phyloP scores from a whole-genome alignment of 2,329 filamentous ascomycete genomes.

The Pyrenochaeta sp. region DNA sequence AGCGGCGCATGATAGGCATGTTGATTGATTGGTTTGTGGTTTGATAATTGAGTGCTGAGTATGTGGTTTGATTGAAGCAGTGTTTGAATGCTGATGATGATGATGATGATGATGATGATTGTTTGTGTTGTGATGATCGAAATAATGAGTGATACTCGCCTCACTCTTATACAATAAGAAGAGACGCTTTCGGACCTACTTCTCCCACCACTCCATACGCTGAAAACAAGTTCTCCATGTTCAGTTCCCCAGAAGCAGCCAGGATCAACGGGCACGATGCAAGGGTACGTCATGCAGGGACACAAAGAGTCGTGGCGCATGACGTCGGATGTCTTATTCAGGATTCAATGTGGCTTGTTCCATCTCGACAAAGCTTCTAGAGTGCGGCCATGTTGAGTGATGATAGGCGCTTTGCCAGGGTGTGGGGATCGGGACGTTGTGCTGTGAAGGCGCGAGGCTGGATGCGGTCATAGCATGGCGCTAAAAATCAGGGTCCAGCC shows the following conservation, averaged over 20 bases:
- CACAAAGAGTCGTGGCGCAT: slow-evolving; percentile 24
- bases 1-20: slow-evolving; percentile 41
- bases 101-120: neutral
- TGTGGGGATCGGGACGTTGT: slow-evolving; percentile 7
- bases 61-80: slow-evolving; percentile 9
- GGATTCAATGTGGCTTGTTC: slow-evolving; percentile 19
- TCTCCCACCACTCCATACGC: slow-evolving; percentile 5
- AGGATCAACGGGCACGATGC: slow-evolving; percentile 15
- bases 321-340: slow-evolving; percentile 16
- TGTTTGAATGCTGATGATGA: neutral
- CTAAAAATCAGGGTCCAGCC: slow-evolving; percentile 11
- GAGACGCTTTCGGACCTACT: slow-evolving; percentile 2
- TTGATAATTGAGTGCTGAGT: slow-evolving; percentile 7
- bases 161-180: slow-evolving; percentile 15
- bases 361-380: slow-evolving; percentile 10
- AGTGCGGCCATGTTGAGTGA: neutral
- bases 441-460: slow-evolving; percentile 1
- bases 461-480: slow-evolving; percentile 17
- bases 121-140: slow-evolving; percentile 1
- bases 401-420: slow-evolving; percentile 20
- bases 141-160: neutral
- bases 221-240: slow-evolving; percentile 33
- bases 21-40: slow-evolving; percentile 10
- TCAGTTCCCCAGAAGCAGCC: slow-evolving; percentile 11
- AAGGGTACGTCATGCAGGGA: slow-evolving; percentile 39